Percentiles rank a stretch among this genome's conserved stretches.
Evolutionary conservation across 306 rosid genomes (phyloP).

Genomic region (Glycine soja): DNA sequence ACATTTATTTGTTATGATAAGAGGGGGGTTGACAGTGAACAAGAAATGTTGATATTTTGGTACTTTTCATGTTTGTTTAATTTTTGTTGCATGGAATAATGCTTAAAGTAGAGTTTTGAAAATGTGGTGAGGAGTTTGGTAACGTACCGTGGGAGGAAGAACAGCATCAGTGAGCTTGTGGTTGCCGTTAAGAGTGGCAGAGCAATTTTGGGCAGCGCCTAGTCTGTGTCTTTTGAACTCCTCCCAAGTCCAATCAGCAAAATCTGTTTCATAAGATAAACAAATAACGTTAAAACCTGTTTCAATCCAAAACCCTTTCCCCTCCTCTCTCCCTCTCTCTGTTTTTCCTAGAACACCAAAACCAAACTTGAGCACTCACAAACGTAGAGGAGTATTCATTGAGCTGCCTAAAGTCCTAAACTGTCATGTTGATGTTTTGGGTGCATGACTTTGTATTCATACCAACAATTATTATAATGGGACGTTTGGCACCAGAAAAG

Average conservation of each 20-base stretch:
- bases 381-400: neutral
- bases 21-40: too few relatives aligned
- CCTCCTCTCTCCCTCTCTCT: too few relatives aligned
- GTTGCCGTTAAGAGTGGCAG: constrained; percentile 76
- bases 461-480: neutral
- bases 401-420: neutral
- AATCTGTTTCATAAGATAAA: constrained; percentile 51
- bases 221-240: constrained; percentile 72
- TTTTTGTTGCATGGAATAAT: too few relatives aligned
- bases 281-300: neutral
- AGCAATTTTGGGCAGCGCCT: constrained; percentile 91
- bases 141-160: constrained; percentile 50
- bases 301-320: neutral
- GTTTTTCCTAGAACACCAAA: neutral
- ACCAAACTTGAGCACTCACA: neutral
- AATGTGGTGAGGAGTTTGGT: too few relatives aligned
- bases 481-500: too few relatives aligned
- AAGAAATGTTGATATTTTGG: too few relatives aligned
- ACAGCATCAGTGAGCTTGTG: constrained; percentile 62
- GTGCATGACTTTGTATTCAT: neutral
- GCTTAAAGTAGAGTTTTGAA: too few relatives aligned
- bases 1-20: too few relatives aligned
- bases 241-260: constrained; percentile 88
- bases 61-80: too few relatives aligned
- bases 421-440: neutral